Conservation (phyloP, 495 filamentous ascomycete genomes). For the Rhypophila decipiens region DNA sequence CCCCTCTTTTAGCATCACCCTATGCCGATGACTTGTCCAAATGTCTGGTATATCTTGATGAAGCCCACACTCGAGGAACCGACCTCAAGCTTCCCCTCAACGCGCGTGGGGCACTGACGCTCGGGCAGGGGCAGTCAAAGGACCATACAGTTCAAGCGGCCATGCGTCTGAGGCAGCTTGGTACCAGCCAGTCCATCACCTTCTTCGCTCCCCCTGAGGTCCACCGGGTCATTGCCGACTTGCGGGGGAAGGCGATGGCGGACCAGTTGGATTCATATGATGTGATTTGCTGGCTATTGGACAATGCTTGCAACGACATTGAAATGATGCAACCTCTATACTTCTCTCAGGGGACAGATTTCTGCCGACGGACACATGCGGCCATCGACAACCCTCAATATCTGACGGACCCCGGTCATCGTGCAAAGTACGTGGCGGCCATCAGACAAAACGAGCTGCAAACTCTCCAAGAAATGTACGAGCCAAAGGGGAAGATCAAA, state of each 20-base stretch:
- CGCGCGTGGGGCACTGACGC: conserved; percentile 38
- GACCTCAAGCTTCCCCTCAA: conserved; percentile 38
- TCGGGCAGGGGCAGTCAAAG: conserved; percentile 42
- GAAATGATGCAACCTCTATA: conserved; percentile 52
- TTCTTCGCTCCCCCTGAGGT: conserved; percentile 40
- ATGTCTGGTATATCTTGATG: conserved; percentile 41
- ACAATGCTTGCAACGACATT: conserved; percentile 52
- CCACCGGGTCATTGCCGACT: conserved; percentile 40
- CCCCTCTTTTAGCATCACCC: conserved; percentile 32
- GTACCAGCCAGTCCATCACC: conserved; percentile 25
- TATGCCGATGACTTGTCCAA: conserved; percentile 31
- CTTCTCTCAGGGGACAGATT: conserved; percentile 51
- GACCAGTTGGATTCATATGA: conserved; percentile 39
- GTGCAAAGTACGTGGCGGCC: conserved; percentile 12
- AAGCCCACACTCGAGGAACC: conserved; percentile 42
- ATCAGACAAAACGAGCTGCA: conserved; percentile 32
- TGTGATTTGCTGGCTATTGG: conserved; percentile 53
- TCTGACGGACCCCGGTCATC: conserved; percentile 6
- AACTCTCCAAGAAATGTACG: conserved; percentile 30
- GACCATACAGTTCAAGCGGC: conserved; percentile 45
- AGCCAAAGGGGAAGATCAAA: conserved; percentile 13
- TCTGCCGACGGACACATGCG: conserved; percentile 38
- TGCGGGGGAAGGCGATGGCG: conserved; percentile 16
- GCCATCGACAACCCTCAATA: conserved; percentile 16
- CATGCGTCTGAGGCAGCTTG: conserved; percentile 38